Base-by-base conservation (phyloP, 192 early-diverging fungal species). In the Cetraspora pellucida region DNA sequence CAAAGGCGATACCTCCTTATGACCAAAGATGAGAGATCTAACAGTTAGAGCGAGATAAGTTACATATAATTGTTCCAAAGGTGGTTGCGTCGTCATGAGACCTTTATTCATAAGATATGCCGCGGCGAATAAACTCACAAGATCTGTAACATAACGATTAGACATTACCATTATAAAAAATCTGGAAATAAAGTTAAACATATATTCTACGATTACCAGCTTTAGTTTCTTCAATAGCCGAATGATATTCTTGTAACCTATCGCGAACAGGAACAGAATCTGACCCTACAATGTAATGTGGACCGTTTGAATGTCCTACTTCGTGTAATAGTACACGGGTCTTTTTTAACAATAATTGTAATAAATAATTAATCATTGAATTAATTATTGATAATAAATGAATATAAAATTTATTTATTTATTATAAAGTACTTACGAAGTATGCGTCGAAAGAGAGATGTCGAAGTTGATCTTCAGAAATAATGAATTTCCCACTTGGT, bases 181-280 rank as follows among this genome's bases (percentile, higher is more conserved):
- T n/a, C n/a, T n/a, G n/a, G n/a, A n/a, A n/a, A n/a, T n/a, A n/a
- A n/a, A n/a, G n/a, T n/a, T n/a, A n/a, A n/a, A n/a, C n/a, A n/a
- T n/a, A n/a, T n/a, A n/a, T 57, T 30, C 8, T 59, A 19, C 31
- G 28, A 58, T 67, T 64, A 84, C 85, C 87, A 72, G 92, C 92
- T 81, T 93, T 93, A 25, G 92, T 91, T 76, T 93, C 92, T 69
- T 93, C 92, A 68, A 93, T 88, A 6, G n/a, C n/a, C n/a, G n/a
- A n/a, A n/a, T n/a, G n/a, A n/a, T n/a, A n/a, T n/a, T n/a, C n/a
- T n/a, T n/a, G n/a, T n/a, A n/a, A n/a, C n/a, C n/a, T n/a, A n/a
- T n/a, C n/a, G n/a, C n/a, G n/a, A n/a, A n/a, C n/a, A n/a, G n/a
- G n/a, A n/a, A n/a, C n/a, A n/a, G n/a, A n/a, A n/a, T n/a, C n/a